Base-by-base conservation (phyloP, 169 alveolate species). In the Plasmodium gaboni region DNA sequence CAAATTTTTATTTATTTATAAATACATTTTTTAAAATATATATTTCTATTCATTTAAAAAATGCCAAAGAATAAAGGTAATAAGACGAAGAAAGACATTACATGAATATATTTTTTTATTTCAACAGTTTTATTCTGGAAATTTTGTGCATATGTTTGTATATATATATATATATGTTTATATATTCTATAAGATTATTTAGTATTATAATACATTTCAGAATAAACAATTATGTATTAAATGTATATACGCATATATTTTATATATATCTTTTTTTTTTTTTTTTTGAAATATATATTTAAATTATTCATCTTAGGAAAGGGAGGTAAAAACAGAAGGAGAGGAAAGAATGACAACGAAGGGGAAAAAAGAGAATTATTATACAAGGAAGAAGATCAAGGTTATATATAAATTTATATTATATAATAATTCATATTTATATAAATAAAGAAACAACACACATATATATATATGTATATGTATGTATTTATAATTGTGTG, bases 261-360 rank as follows among this genome's bases (percentile, higher is more conserved):
- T 6, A 32, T 32, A 32, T 32, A 51, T 51, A 9, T 48, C 0
- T 22, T 48, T 48, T 60, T 74, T 38, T 60, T 74, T 61, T 64
- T 48, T 50, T 44, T 76, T 76, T 76, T 50, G 63, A 46, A 48
- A 26, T 74, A 51, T 65, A 12, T n/a, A 22, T n/a, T 51, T 2
- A 32, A 46, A 68, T 67, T 67, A 67, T 19, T 80, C 10, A 63
- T 57, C 19, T 53, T 63, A 93, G 99, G 99, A 42, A 98, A 98
- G 97, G 99, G 99, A 74, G 99, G 99, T 19, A 98, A 98, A 93
- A 98, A 97, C 94, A 97, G 99, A 85, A 96, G 99, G 88, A 95
- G 99, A 89, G 99, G 99, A 48, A 98, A 98, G 95, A 98, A 98
- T 92, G 98, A 96, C 85, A 95, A 96, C 88, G 97, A 97, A 28